Conservation (phyloP, 2,329 filamentous ascomycete species). For the Thermomyces lanuginosus region DNA sequence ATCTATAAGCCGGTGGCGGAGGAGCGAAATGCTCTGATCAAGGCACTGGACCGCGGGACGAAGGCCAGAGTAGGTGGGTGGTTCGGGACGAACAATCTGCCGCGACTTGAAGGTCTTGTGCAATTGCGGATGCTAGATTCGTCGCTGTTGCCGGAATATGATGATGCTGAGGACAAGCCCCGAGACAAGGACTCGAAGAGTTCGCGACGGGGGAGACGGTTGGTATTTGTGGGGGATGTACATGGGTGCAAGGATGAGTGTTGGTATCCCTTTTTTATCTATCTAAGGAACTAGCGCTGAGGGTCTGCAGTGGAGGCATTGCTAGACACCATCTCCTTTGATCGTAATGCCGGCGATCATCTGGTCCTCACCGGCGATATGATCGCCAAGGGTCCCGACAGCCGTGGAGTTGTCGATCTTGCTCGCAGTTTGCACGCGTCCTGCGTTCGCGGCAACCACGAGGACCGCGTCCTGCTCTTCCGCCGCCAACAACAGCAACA, state of each 20-base stretch:
- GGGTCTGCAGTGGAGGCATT: conserved; percentile 34
- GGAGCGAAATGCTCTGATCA: conserved; percentile 16
- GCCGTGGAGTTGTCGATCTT: conserved; percentile 56
- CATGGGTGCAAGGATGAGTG: conserved; percentile 67
- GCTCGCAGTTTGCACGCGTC: conserved; percentile 59
- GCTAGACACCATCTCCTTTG: conserved; percentile 50
- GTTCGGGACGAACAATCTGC: conserved; percentile 34
- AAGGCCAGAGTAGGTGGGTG: conserved; percentile 17
- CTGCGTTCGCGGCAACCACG: conserved; percentile 81
- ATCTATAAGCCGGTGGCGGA: conserved; percentile 16
- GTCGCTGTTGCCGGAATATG: conserved; percentile 27
- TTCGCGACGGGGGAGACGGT: conserved; percentile 33
- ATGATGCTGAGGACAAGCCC: too few species aligned
- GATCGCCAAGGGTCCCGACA: conserved; percentile 76
- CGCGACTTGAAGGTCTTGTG: conserved; percentile 34
- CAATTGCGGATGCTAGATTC: conserved; percentile 35
- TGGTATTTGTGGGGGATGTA: conserved; percentile 80
- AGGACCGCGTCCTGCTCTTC: conserved; percentile 65
- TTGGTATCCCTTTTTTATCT: conserved; percentile 13
- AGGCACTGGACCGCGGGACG: conserved; percentile 16
- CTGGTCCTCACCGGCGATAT: conserved; percentile 63
- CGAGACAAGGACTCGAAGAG: conserved; percentile 6
- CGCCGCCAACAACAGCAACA: too few species aligned
- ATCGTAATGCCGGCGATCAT: conserved; percentile 46
- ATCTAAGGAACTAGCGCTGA: conserved; percentile 3